Percentiles rank a stretch among this genome's conserved stretches.
Evolutionary conservation across 768 basidiomycete genomes (phyloP).

Genomic region (Mycena filopes): DNA sequence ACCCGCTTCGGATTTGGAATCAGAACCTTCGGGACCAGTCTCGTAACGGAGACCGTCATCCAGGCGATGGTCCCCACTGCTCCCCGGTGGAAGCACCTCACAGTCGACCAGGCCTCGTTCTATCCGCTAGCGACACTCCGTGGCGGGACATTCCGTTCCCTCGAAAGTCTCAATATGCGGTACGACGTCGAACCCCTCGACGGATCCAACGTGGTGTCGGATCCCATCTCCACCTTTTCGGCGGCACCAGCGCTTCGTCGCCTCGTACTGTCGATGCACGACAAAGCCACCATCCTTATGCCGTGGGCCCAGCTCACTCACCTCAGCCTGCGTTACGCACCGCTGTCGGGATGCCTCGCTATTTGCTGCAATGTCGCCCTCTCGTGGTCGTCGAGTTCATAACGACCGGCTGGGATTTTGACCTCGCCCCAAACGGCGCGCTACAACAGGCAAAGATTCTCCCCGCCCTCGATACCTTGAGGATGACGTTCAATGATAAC

Average conservation of each 20-base stretch:
- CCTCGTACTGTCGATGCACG: neutral
- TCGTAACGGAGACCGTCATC: neutral
- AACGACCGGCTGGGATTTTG: neutral
- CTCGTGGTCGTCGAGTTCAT: neutral
- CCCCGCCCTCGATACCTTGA: neutral
- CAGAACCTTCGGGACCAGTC: too few species aligned
- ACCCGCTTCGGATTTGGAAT: too few species aligned
- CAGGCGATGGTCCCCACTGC: neutral
- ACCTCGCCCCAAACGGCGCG: neutral
- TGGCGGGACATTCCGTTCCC: neutral
- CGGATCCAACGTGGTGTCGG: neutral
- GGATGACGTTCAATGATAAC: neutral
- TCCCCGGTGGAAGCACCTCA: neutral
- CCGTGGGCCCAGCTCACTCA: neutral
- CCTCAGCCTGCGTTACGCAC: neutral
- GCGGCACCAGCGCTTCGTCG: conserved; percentile 3
- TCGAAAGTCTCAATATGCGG: conserved; percentile 7
- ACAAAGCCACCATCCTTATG: neutral
- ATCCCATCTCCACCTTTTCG: neutral
- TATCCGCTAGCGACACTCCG: neutral
- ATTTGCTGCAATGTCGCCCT: neutral
- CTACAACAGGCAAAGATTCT: neutral
- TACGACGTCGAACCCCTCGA: too few species aligned
- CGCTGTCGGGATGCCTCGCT: neutral
- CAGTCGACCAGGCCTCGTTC: neutral